Conservation (phyloP, 1,139 yeast genomes). For the Lodderomyces pseudojiufengensis region DNA sequence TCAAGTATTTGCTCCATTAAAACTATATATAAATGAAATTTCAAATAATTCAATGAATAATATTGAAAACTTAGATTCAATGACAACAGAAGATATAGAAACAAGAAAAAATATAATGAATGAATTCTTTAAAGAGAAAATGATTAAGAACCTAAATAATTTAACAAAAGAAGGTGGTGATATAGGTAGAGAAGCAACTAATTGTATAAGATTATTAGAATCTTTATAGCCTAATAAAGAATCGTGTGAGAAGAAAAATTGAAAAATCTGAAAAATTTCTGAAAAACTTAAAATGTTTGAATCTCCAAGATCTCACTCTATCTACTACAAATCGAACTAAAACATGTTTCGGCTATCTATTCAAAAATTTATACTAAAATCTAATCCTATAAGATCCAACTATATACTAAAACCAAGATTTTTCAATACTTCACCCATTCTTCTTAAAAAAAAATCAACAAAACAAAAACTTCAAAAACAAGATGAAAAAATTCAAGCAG, state of each 20-base stretch:
- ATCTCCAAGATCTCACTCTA: too few species aligned
- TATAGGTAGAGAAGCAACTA: constrained; percentile 56
- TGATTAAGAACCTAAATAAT: constrained; percentile 49
- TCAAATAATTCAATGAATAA: constrained; percentile 23
- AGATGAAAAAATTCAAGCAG: constrained; percentile 12
- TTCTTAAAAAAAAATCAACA: constrained; percentile 14
- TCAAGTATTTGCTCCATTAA: constrained; percentile 58
- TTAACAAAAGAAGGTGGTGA: constrained; percentile 74
- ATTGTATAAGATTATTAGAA: constrained; percentile 17
- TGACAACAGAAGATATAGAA: constrained; percentile 53
- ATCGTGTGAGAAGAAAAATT: constrained; percentile 2
- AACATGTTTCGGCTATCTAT: too few species aligned
- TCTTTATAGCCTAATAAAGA: background rate
- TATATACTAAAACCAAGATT: too few species aligned
- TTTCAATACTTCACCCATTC: too few species aligned
- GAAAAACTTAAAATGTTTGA: background rate
- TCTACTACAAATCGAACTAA: too few species aligned
- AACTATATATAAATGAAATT: constrained; percentile 43
- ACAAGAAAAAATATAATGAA: constrained; percentile 57
- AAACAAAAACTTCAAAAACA: constrained; percentile 17
- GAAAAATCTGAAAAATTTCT: background rate
- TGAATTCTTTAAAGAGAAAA: constrained; percentile 49
- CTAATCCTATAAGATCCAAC: too few species aligned
- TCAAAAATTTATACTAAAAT: too few species aligned
- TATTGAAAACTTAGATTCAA: constrained; percentile 29